Percentiles rank a stretch among this genome's conserved stretches.
phyloP scores from a whole-genome alignment of 805 yeast species.

The Zygoascus tannicola region DNA sequence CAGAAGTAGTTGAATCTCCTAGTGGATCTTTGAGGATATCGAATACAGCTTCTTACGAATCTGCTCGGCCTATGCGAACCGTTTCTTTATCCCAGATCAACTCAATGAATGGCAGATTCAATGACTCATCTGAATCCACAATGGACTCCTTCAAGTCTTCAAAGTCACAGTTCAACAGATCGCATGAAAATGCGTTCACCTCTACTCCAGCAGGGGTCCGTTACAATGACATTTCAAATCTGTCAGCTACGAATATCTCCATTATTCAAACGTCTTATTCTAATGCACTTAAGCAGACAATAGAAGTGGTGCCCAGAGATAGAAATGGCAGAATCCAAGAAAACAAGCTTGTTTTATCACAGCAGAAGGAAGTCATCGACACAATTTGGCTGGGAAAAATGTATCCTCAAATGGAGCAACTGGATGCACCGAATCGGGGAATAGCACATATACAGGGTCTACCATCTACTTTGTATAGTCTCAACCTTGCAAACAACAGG shows the following conservation, averaged over 20 bases:
- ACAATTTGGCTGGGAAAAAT: slow-evolving; percentile 34
- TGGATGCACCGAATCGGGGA: slow-evolving; percentile 34
- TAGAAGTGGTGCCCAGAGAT: slow-evolving; percentile 31
- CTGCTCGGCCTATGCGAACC: background rate
- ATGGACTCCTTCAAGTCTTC: background rate
- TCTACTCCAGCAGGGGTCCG: background rate
- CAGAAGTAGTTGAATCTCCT: background rate
- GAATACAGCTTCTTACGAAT: background rate
- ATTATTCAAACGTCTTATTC: slow-evolving; percentile 37
- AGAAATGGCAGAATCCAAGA: slow-evolving; percentile 35
- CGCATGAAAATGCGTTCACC: background rate
- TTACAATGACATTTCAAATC: background rate
- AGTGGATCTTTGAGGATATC: background rate
- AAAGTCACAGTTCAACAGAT: background rate
- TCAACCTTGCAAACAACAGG: slow-evolving; percentile 32
- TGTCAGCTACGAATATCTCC: slow-evolving; percentile 32
- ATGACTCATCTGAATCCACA: background rate
- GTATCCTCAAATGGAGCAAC: slow-evolving; percentile 33
- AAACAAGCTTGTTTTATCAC: slow-evolving; percentile 27
- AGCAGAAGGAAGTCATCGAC: slow-evolving; percentile 30
- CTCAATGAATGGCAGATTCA: background rate
- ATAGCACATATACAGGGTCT: slow-evolving; percentile 38
- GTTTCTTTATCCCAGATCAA: background rate
- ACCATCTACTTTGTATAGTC: slow-evolving; percentile 31
- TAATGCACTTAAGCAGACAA: slow-evolving; percentile 33